Evolutionary conservation across 768 basidiomycete genomes (phyloP).

Genomic region (Porphyrellus cyaneotinctus): DNA sequence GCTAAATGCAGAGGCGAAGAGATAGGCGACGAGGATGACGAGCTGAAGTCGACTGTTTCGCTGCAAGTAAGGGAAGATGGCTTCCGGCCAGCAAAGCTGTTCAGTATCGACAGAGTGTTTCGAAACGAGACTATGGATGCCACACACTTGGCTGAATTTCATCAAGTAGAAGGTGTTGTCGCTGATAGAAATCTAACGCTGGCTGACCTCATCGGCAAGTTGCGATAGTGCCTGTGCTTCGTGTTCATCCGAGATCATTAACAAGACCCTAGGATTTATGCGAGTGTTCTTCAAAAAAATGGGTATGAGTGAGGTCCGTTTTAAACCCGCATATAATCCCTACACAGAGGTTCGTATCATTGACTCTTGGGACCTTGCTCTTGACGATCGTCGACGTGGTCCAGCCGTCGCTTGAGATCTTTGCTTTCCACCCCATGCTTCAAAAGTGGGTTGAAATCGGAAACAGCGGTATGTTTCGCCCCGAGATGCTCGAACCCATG

Average conservation of each 20-base stretch:
- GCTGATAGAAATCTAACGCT: constrained; percentile 90
- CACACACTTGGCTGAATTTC: constrained; percentile 98
- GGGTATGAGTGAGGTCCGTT: constrained; percentile 89
- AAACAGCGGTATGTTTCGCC: constrained; percentile 99
- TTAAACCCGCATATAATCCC: constrained; percentile 99
- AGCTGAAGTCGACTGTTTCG: constrained; percentile 2
- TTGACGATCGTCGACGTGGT: constrained; percentile 8
- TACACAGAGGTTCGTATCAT: constrained; percentile 75
- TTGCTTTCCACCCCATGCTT: constrained; percentile 93
- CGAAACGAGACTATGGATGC: constrained; percentile 98
- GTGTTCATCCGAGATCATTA: neutral
- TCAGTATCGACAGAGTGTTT: constrained; percentile 98
- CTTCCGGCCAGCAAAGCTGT: constrained; percentile 89
- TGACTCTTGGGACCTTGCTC: neutral
- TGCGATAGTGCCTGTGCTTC: neutral
- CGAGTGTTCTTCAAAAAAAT: constrained; percentile 97
- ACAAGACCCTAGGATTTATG: constrained; percentile 77
- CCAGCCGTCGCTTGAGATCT: constrained; percentile 95
- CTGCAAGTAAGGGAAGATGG: constrained; percentile 48
- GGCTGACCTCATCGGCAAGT: constrained; percentile 88
- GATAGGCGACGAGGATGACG: constrained; percentile 34
- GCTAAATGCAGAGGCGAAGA: constrained; percentile 70
- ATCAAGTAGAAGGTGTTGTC: constrained; percentile 99
- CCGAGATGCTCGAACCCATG: constrained; percentile 99
- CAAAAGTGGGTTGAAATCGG: constrained; percentile 97